Evolutionary conservation across 164 flowering plant species (phyloP).

Genomic region (Kingdonia uniflora): DNA sequence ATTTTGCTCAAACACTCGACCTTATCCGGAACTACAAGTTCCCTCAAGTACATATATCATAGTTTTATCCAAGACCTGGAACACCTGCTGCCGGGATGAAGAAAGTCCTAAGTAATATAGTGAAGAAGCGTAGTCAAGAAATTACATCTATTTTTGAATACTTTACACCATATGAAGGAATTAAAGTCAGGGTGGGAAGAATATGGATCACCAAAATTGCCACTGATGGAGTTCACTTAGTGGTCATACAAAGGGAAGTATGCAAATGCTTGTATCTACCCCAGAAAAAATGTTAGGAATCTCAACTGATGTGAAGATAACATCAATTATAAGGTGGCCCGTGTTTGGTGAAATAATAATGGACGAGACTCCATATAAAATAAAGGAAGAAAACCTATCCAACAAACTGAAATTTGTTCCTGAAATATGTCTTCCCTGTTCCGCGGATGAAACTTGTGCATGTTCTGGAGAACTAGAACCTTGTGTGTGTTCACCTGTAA

Average conservation of each 20-base stretch:
- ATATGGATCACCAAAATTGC: conserved; percentile 96
- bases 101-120: too few relatives aligned
- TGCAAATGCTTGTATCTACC: conserved; percentile 78
- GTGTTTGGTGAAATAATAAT: conserved; percentile 82
- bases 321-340: conserved; percentile 97
- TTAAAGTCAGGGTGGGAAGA: conserved; percentile 72
- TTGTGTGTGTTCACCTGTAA: too few relatives aligned
- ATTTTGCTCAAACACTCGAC: too few relatives aligned
- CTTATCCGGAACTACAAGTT: too few relatives aligned
- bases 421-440: too few relatives aligned
- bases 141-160: conserved; percentile 84
- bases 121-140: conserved; percentile 92
- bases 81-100: too few relatives aligned
- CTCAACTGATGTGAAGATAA: conserved; percentile 73
- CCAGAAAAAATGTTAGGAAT: conserved; percentile 70
- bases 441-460: too few relatives aligned
- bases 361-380: too few relatives aligned
- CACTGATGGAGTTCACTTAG: conserved; percentile 89
- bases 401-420: conserved; percentile 5
- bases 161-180: too few relatives aligned
- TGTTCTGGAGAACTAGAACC: too few relatives aligned
- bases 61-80: too few relatives aligned
- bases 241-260: conserved; percentile 96
- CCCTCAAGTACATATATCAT: too few relatives aligned
- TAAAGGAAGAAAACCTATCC: conserved; percentile 11